phyloP scores from a whole-genome alignment of 2,329 filamentous ascomycete species.

The Ophiostoma novo-ulmi region DNA sequence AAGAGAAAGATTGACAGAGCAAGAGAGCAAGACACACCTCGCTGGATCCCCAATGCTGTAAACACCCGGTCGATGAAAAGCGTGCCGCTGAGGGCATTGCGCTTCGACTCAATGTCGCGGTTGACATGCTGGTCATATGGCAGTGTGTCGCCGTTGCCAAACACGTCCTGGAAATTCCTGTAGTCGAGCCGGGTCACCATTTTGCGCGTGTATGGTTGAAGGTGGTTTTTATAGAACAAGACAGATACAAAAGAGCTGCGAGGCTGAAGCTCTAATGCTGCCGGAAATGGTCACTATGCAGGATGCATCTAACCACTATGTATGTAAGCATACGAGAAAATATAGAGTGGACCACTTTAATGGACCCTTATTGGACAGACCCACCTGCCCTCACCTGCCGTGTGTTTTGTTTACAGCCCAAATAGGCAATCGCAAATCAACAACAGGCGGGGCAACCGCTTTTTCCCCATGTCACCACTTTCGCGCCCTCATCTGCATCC shows the following conservation, averaged over 20 bases:
- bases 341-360: not conserved
- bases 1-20: not conserved
- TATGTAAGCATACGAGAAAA: not conserved
- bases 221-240: not conserved
- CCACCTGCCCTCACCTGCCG: conserved; percentile 1
- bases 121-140: conserved; percentile 58
- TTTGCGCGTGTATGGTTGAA: not conserved
- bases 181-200: conserved; percentile 49
- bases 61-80: conserved; percentile 79
- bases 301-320: not conserved
- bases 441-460: conserved; percentile 29
- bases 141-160: conserved; percentile 54
- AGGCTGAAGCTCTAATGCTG: not conserved
- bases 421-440: conserved; percentile 28
- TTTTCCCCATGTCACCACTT: conserved; percentile 2
- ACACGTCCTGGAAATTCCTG: conserved; percentile 63
- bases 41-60: conserved; percentile 61
- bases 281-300: not conserved
- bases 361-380: conserved; percentile 2
- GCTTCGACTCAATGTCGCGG: conserved; percentile 60
- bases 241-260: not conserved
- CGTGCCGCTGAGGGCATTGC: conserved; percentile 61
- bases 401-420: conserved; percentile 30
- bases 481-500: conserved; percentile 16
- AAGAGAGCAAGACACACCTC: conserved; percentile 44